Evolutionary conservation across 352 stramenopile species (phyloP).

Genomic region (Globisporangium apiculatum): DNA sequence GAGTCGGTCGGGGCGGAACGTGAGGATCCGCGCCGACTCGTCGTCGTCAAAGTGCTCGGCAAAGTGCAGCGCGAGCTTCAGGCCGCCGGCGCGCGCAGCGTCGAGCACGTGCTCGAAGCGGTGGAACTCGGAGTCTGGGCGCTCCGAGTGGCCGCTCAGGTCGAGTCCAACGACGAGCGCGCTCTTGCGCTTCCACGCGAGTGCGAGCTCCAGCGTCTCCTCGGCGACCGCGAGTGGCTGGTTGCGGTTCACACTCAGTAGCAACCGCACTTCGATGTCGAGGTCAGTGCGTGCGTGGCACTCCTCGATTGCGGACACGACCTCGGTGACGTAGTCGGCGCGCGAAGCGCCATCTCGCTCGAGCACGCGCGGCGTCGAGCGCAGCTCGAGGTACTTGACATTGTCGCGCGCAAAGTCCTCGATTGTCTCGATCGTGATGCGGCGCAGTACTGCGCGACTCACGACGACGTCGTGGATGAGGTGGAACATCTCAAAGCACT

Average conservation of each 20-base stretch:
- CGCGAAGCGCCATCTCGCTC: conserved; percentile 43
- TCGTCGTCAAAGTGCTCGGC: conserved; percentile 86
- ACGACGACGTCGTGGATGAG: conserved; percentile 81
- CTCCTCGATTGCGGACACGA: conserved; percentile 59
- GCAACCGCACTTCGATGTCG: conserved; percentile 63
- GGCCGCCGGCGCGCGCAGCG: conserved; percentile 49
- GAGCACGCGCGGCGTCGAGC: conserved; percentile 69
- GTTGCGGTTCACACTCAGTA: conserved; percentile 82
- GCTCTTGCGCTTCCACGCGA: conserved; percentile 43
- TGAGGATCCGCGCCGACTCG: conserved; percentile 76
- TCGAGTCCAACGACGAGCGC: conserved; percentile 78
- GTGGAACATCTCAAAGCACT: conserved; percentile 87
- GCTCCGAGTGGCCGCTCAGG: conserved; percentile 79
- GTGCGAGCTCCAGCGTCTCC: conserved; percentile 52
- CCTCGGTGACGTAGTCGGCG: conserved; percentile 62
- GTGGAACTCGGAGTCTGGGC: conserved; percentile 73
- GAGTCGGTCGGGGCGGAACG: conserved; percentile 88
- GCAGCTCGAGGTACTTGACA: conserved; percentile 80
- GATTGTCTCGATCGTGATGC: conserved; percentile 71
- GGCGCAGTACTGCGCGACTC: conserved; percentile 46
- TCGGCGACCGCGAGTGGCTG: conserved; percentile 51
- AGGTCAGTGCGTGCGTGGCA: conserved; percentile 46
- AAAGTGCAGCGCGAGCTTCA: conserved; percentile 90
- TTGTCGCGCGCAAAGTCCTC: conserved; percentile 79
- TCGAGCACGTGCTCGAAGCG: conserved; percentile 77